These are phyloP conservation scores for Fusarium aywerte DNA, from an alignment of 2,329 filamentous ascomycete species.

Conservation along the genomic window DNA sequence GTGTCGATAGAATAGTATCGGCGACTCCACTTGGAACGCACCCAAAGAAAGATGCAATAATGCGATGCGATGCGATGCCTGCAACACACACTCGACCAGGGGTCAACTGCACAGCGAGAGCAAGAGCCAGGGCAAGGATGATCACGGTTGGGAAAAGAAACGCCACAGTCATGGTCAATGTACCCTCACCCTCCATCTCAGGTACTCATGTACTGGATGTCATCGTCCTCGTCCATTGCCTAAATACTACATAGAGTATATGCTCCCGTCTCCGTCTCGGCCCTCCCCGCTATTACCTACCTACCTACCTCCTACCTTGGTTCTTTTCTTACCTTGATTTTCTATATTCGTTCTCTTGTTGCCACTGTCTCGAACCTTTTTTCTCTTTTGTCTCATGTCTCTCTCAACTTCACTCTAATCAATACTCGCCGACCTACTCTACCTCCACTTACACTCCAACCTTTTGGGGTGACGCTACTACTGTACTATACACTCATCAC, in stretches of 20 bases:
- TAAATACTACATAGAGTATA: slow-evolving; percentile 47
- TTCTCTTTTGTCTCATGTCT: slow-evolving; percentile 21
- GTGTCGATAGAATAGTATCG: too few species aligned
- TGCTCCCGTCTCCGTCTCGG: slow-evolving; percentile 42
- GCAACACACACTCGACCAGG: slow-evolving; percentile 8
- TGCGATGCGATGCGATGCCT: slow-evolving; percentile 32
- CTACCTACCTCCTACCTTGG: slow-evolving; percentile 9
- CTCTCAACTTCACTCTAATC: slow-evolving; percentile 12
- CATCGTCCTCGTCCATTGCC: slow-evolving; percentile 43
- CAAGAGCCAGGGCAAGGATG: slow-evolving; percentile 13
- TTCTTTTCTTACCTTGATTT: neutral
- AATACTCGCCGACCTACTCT: neutral
- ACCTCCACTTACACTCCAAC: slow-evolving; percentile 37
- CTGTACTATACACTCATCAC: slow-evolving; percentile 35
- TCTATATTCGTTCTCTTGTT: slow-evolving; percentile 35
- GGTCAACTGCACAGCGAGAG: too few species aligned
- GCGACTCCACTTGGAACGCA: slow-evolving; percentile 33
- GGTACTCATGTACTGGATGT: slow-evolving; percentile 44
- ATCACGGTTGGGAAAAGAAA: slow-evolving; percentile 6
- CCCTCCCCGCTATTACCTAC: slow-evolving; percentile 35
- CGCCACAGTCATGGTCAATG: slow-evolving; percentile 47
- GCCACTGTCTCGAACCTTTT: slow-evolving; percentile 23
- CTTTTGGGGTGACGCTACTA: slow-evolving; percentile 19
- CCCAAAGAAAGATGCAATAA: neutral
- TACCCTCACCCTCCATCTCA: slow-evolving; percentile 41